Conservation (phyloP, 306 rosid genomes). For the Acmispon strigosus region DNA sequence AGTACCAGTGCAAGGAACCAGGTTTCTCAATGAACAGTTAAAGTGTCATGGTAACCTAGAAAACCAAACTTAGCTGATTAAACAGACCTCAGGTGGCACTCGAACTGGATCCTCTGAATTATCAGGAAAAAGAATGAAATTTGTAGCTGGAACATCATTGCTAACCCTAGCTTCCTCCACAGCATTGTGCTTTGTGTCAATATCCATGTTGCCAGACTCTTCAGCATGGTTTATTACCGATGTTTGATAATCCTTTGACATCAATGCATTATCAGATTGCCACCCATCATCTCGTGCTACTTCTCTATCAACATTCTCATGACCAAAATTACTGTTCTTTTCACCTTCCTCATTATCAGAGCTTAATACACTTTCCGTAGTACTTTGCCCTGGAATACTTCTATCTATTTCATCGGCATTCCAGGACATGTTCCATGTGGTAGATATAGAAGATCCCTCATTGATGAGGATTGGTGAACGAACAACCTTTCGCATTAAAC, state of each 20-base stretch:
- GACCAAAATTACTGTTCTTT: constrained; percentile 28
- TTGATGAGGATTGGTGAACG: constrained; percentile 40
- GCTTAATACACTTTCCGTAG: constrained; percentile 48
- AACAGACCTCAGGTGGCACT: constrained; percentile 91
- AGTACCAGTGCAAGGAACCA: constrained; percentile 15
- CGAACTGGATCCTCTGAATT: constrained; percentile 60
- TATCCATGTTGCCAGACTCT: constrained; percentile 33
- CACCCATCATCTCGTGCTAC: constrained; percentile 35
- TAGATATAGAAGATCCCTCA: constrained; percentile 42
- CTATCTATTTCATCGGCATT: constrained; percentile 51
- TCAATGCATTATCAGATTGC: constrained; percentile 76
- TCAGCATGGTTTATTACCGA: constrained; percentile 31
- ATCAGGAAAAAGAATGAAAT: constrained; percentile 25
- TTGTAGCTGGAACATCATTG: constrained; percentile 34
- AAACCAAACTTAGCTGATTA: constrained; percentile 19
- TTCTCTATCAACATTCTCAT: constrained; percentile 32
- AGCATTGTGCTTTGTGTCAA: constrained; percentile 40
- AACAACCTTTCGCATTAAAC: constrained; percentile 64
- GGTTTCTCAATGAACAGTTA: constrained; percentile 12
- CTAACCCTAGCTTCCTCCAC: constrained; percentile 36
- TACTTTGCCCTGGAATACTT: constrained; percentile 36
- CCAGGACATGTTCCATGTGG: constrained; percentile 32
- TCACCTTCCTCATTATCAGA: constrained; percentile 62
- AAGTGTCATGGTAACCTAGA: constrained; percentile 11
- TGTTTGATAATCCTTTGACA: constrained; percentile 43